Evolutionary conservation across 805 yeast species (phyloP), one percentile per base, ranked within the genome.

Genomic region (Wickerhamiella azyma): DNA sequence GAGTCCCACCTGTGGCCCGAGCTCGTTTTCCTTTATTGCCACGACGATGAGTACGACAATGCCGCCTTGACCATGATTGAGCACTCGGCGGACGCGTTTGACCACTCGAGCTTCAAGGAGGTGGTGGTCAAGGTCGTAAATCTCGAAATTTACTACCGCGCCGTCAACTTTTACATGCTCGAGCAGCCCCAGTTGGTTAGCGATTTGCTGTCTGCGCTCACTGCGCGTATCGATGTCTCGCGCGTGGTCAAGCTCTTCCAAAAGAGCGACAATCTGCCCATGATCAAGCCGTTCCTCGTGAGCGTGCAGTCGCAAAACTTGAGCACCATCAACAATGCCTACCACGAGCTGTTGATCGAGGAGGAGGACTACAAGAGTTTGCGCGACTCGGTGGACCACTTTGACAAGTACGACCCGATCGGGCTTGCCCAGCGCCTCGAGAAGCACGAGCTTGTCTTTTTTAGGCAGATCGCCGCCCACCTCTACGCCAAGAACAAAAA

Each of bases 41-140:
- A 92, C 66, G 92, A 92, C 64, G 98, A 92, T 62, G 98, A 92
- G 69, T 92, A 96, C 94, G 98, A 92, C 65, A 92, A 92, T 65
- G 98, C 98, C 50, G 86, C 96, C 30, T 73, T 92, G 61, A 79
- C 96, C 13, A 85, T 92, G 88, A 92, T 92, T 71, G 96, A 92
- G 64, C 85, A 79, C 61, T 81, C 94, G 2, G 85, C 94, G 50
- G 81, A 81, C 55, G 86, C 95, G 14, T 88, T 89, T 59, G 97
- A 92, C 56, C 98, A 92, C 63, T 68, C 78, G 26, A 82, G 94
- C 37, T 92, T 92, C 74, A 92, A 92, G 70, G 97, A 92, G 60
- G 80, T 92, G 41, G 71, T 92, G 51, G 94, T 85, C 51, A 92
- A 92, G 71, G 96, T 88, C 51, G 81, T 96, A 30, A 92, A 92